Base-by-base conservation (phyloP, 768 basidiomycete genomes). In the Lentinula edodes region DNA sequence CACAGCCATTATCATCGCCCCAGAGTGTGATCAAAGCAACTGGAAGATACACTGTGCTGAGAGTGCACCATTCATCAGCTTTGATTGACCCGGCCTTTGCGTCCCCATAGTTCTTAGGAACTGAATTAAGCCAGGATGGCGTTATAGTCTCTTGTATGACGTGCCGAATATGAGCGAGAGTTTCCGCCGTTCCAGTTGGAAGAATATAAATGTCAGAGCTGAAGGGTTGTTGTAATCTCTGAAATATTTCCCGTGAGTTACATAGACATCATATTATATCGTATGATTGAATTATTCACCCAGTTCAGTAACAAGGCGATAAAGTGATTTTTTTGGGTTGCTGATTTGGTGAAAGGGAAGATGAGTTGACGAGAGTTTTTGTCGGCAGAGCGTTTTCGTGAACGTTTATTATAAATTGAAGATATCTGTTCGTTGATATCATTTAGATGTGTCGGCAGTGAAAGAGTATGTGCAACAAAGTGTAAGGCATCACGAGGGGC, bases 11-110 rank as follows among this genome's bases (percentile, higher is more conserved):
- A 41, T 58, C 34, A 35, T 58, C 56, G 6, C 73, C 65, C 72
- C 76, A 77, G 2, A 74, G 50, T n/a, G 66, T 69, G 15, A 75
- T 61, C 1, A 78, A 64, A 0, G 74, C 70, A 3, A 77, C 64
- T 1, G 76, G 76, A 5, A 78, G 64, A 58, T 74, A 73, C 15
- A 76, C 58, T 0, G 67, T 72, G 39, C 62, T 57, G 5, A 75
- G 45, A 0, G 64, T 64, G 5, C 68, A 62, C 76, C 77, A 78
- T 62, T 78, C 67, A 38, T 74, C 74, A 0, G 75, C 74, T 52
- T 78, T 78, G 52, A 78, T 64, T 0, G 66, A 71, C 4, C 77
- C 73, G 1, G 73, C 73, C n/a, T 52, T 63, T 6, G 34, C 52
- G 7, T 69, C 67, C 7, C 73, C 70, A 59, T 67, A 74, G 42